Conservation (phyloP, 169 alveolate genomes). For the Plasmodium berghei region DNA sequence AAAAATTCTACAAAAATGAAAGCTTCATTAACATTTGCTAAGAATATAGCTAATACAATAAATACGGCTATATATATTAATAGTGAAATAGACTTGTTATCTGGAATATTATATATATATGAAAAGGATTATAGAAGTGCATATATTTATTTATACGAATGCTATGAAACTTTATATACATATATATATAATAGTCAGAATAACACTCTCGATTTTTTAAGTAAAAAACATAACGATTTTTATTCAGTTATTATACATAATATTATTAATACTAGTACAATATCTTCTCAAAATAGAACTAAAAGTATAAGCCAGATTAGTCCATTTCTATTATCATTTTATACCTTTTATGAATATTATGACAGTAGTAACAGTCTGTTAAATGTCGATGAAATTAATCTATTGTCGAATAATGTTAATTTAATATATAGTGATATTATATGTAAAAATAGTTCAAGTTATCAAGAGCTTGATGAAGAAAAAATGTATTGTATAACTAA, state of each 20-base stretch:
- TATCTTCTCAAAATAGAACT: constrained; percentile 60
- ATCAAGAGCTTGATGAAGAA: constrained; percentile 54
- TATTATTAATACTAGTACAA: constrained; percentile 60
- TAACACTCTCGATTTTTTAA: constrained; percentile 80
- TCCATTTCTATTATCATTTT: constrained; percentile 80
- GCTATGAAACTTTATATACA: constrained; percentile 95
- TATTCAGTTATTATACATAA: constrained; percentile 55
- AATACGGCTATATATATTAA: constrained; percentile 95
- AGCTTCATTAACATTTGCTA: constrained; percentile 95
- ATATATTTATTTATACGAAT: constrained; percentile 96
- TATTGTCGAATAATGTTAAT: constrained; percentile 27
- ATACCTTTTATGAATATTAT: constrained; percentile 78
- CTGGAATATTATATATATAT: constrained; percentile 87
- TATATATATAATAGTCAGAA: constrained; percentile 83
- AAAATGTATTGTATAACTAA: constrained; percentile 52
- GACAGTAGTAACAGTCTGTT: constrained; percentile 62
- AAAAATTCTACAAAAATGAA: constrained; percentile 94
- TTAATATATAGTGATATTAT: constrained; percentile 64
- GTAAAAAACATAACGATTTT: constrained; percentile 76
- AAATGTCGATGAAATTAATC: constrained; percentile 39
- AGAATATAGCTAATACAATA: constrained; percentile 94
- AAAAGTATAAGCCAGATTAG: constrained; percentile 76
- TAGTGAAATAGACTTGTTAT: constrained; percentile 96
- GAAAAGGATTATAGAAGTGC: constrained; percentile 95
- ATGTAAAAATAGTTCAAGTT: constrained; percentile 32